phyloP scores from a whole-genome alignment of 495 filamentous ascomycete species.

The Annulohypoxylon stygium region DNA sequence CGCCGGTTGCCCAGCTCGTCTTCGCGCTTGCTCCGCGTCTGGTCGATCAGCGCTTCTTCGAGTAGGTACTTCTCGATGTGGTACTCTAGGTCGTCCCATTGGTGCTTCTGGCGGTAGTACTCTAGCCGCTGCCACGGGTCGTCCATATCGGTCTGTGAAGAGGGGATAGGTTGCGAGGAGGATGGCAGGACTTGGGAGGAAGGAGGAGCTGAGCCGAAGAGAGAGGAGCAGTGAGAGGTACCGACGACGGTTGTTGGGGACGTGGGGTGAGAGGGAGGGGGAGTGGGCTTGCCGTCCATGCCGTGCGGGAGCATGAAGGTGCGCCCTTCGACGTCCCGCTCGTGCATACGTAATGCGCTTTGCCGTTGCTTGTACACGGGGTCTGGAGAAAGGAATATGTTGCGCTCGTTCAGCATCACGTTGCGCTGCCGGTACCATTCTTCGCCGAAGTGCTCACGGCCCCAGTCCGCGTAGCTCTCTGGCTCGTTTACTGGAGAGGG shows the following conservation, averaged over 20 bases:
- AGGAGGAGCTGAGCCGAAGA: no score
- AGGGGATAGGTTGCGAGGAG: background rate
- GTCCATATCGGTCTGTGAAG: background rate
- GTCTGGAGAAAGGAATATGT: background rate
- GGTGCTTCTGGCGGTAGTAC: background rate
- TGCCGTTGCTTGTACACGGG: background rate
- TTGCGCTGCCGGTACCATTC: background rate
- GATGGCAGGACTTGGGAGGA: background rate
- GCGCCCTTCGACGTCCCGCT: background rate
- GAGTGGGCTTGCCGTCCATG: background rate
- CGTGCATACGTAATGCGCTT: background rate
- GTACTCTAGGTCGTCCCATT: background rate
- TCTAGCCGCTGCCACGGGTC: background rate
- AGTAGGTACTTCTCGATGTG: background rate
- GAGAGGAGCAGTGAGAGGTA: background rate
- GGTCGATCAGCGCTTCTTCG: background rate
- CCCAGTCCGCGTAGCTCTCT: background rate
- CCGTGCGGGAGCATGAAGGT: background rate
- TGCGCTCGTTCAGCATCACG: background rate
- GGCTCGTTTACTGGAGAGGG: background rate
- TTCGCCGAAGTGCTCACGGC: background rate
- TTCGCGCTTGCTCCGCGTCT: background rate
- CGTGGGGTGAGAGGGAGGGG: background rate
- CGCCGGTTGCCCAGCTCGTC: background rate
- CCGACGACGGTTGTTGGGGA: background rate